Evolutionary conservation across 1,284 basidiomycete species (phyloP).

Genomic region (Ceratobasidium theobromae): DNA sequence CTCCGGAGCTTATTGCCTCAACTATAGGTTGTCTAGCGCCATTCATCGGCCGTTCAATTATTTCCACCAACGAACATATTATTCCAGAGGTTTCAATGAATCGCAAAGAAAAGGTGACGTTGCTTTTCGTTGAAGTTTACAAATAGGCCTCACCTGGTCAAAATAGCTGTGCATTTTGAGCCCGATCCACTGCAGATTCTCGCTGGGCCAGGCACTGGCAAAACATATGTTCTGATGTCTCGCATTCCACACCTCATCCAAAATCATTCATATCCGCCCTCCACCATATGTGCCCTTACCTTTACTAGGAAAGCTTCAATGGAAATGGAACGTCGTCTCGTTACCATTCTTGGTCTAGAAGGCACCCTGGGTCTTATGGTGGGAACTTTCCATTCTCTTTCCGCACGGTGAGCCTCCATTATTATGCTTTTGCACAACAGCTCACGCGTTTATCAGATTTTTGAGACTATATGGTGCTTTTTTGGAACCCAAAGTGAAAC

Average conservation of each 20-base stretch:
- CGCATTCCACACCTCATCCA: slow-evolving; percentile 76
- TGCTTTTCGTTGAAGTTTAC: background rate
- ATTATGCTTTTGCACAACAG: too few relatives aligned
- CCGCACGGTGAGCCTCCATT: slow-evolving; percentile 56
- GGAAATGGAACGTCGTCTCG: slow-evolving; percentile 80
- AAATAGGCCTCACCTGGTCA: background rate
- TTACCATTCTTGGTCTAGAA: slow-evolving; percentile 23
- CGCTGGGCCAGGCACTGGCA: slow-evolving; percentile 36
- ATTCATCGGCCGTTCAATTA: too few relatives aligned
- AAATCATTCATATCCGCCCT: slow-evolving; percentile 56
- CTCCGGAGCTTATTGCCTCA: too few relatives aligned
- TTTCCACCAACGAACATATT: background rate
- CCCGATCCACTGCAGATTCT: slow-evolving; percentile 9
- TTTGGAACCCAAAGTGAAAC: slow-evolving; percentile 64
- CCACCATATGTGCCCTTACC: slow-evolving; percentile 75
- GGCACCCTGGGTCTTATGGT: background rate
- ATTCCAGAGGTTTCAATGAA: background rate
- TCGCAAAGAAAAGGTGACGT: background rate
- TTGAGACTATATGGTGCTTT: slow-evolving; percentile 72
- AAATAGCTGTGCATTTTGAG: background rate
- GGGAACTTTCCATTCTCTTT: slow-evolving; percentile 78
- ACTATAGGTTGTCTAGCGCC: too few relatives aligned
- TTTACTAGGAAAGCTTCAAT: slow-evolving; percentile 89
- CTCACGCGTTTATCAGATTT: too few relatives aligned
- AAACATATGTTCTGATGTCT: slow-evolving; percentile 67